Evolutionary conservation across 306 rosid genomes (phyloP), one percentile per base, ranked within the genome.

Genomic region (Glycine latifolia): DNA sequence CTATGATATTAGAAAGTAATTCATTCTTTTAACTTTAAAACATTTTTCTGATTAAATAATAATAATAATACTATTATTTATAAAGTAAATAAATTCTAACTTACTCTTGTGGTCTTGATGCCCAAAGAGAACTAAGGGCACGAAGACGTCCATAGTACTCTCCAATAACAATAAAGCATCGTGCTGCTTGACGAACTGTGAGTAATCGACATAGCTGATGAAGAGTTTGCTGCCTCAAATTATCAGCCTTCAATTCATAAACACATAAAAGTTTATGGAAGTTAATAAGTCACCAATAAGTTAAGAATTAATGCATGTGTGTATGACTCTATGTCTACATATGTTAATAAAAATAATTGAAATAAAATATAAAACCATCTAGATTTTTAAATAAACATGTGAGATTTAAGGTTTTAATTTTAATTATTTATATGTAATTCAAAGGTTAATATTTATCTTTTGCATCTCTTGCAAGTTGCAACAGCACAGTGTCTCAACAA

Each of bases 51-150:
- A 43, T 43, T 43, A 43, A 43, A 43, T 6, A 66, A n/a, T 37
- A 17, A 10, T 43, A 59, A 9, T 4, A 6, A 1, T 16, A 55
- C 6, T 14, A n/a, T n/a, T 6, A 14, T 1, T 10, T 10, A 7
- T 52, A 16, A 3, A 10, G n/a, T 20, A 26, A 16, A 1, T 26
- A 4, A 10, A 60, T 20, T 26, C 0, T 59, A 46, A 72, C 78
- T 70, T 87, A 93, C 97, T 91, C 94, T 85, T 93, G 76, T 14
- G 97, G 95, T 81, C 94, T 85, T 43, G 97, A 90, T 4, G 94
- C 89, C 99, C 99, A 95, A 26, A 93, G 91, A 53, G 97, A 93
- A 71, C 99, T 90, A 71, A 95, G 97, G 20, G 99, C 97, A 68
- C 97, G 85, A 63, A 95, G 89, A 7, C 99, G 87, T 6, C 82